Base-by-base conservation (phyloP, 768 basidiomycete genomes). In the Naganishia vishniacii region DNA sequence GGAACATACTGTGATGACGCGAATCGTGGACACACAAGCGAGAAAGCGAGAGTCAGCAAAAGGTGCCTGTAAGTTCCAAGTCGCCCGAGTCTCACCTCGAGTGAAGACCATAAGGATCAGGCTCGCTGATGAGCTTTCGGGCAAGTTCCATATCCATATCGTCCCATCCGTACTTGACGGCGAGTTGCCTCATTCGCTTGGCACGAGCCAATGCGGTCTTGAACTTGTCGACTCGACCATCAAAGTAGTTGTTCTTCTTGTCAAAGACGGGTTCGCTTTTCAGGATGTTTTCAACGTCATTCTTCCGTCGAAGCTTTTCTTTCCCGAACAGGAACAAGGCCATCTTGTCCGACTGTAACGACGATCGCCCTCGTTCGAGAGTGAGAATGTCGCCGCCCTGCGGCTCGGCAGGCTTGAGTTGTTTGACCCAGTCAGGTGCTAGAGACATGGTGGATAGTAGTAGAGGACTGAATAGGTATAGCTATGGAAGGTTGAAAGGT, bases 221-320 rank as follows among this genome's bases (percentile, higher is more conserved):
- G 66, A 68, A 75, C 63, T 70, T 72, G 41, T 70, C 73, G 4
- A 59, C 48, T 23, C 73, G 70, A 12, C 66, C 65, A 41, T 69
- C 51, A 65, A 72, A 75, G 65, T 70, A 68, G 41, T 69, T 53
- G 20, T 62, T 60, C 12, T 61, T 44, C 68, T 75, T 75, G 68
- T 69, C 65, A 66, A 75, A 75, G 0, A 71, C 70, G 31, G 69
- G 71, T 61, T 75, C 67, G 18, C 48, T 41, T 20, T 32, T 37
- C 31, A 64, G 34, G 28, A 58, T 46, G 31, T 64, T 37, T 23
- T 51, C 32, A 18, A 64, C 37, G 16, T 32, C 31, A 16, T 42
- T 48, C 41, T 32, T 48, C 13, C 45, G 34, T 23, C 20, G 42
- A 15, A 64, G 44, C 31, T 64, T 32, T 13, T 31, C 28, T 15